A percentile compares a stretch with the other conserved stretches of the same genome.
phyloP scores from a whole-genome alignment of 2,329 filamentous ascomycete genomes.

The Pseudogymnoascus sp. region DNA sequence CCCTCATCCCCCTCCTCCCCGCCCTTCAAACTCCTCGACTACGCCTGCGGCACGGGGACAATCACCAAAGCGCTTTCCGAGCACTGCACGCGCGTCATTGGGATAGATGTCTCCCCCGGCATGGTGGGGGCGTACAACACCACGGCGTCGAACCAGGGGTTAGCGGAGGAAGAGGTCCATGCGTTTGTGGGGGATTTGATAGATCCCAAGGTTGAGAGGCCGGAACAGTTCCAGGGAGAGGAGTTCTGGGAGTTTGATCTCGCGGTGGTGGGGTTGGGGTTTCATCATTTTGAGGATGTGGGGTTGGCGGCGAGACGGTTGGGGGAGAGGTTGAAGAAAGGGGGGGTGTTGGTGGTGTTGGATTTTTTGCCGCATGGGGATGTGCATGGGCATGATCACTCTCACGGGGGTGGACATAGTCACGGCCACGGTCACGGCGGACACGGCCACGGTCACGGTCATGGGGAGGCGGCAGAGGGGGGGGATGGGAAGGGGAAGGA shows the following conservation, averaged over 20 bases:
- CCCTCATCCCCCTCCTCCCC: background rate
- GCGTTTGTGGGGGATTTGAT: conserved; percentile 52
- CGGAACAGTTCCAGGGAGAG: conserved; percentile 48
- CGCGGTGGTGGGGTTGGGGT: conserved; percentile 52
- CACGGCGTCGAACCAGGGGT: conserved; percentile 46
- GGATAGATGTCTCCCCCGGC: conserved; percentile 61
- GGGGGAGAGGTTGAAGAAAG: conserved; percentile 52
- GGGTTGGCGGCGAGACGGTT: conserved; percentile 50
- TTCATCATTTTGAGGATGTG: conserved; percentile 62
- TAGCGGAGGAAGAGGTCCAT: conserved; percentile 43
- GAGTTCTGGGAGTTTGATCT: conserved; percentile 65
- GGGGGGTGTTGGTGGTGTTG: conserved; percentile 59
- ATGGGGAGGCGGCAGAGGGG: background rate
- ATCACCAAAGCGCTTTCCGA: conserved; percentile 46
- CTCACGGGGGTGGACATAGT: background rate
- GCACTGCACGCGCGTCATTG: conserved; percentile 54
- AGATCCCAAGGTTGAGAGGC: conserved; percentile 36
- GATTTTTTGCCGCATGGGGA: conserved; percentile 54
- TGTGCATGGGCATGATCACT: conserved; percentile 16
- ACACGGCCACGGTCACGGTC: conserved; percentile 21
- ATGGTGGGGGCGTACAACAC: conserved; percentile 64
- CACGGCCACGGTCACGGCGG: conserved; percentile 12
- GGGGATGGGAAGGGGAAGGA: background rate
- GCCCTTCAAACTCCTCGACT: conserved; percentile 55
- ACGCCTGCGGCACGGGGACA: conserved; percentile 63